phyloP scores from a whole-genome alignment of 1,284 basidiomycete genomes.

The Apiotrichum gracile region DNA sequence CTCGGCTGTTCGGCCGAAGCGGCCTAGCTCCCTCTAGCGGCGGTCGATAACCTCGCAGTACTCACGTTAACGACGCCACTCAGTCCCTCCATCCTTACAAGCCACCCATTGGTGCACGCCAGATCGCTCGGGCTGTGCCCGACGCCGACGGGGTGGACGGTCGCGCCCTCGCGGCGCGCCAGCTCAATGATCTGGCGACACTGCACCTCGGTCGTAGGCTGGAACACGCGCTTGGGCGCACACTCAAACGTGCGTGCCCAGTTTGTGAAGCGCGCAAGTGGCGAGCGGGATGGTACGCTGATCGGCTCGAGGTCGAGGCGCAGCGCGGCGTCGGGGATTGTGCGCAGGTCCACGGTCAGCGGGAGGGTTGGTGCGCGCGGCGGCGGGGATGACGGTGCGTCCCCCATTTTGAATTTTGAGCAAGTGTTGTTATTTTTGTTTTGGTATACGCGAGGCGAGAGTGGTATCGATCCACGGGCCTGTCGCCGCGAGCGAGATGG shows the following conservation, averaged over 20 bases:
- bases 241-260: slow-evolving; percentile 53
- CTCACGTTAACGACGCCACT: slow-evolving; percentile 67
- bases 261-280: slow-evolving; percentile 46
- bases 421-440: too few species aligned
- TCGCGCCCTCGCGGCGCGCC: slow-evolving; percentile 64
- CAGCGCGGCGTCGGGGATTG: slow-evolving; percentile 11
- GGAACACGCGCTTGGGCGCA: slow-evolving; percentile 57
- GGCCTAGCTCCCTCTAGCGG: too few species aligned
- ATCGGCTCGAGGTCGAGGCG: slow-evolving; percentile 26
- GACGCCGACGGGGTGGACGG: slow-evolving; percentile 76
- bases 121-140: slow-evolving; percentile 92
- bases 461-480: too few species aligned
- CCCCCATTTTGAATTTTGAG: too few species aligned
- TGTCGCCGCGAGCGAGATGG: too few species aligned
- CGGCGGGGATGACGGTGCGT: too few species aligned
- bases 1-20: too few species aligned
- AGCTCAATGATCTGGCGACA: slow-evolving; percentile 76
- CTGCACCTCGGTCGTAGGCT: slow-evolving; percentile 65
- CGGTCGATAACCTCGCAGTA: background rate
- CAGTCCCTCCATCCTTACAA: slow-evolving; percentile 69
- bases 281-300: slow-evolving; percentile 26
- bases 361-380: background rate
- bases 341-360: background rate
- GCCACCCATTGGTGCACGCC: slow-evolving; percentile 75
- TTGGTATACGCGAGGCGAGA: too few species aligned